phyloP scores from a whole-genome alignment of 1,284 basidiomycete species.

The Fomitopsis pinicola region DNA sequence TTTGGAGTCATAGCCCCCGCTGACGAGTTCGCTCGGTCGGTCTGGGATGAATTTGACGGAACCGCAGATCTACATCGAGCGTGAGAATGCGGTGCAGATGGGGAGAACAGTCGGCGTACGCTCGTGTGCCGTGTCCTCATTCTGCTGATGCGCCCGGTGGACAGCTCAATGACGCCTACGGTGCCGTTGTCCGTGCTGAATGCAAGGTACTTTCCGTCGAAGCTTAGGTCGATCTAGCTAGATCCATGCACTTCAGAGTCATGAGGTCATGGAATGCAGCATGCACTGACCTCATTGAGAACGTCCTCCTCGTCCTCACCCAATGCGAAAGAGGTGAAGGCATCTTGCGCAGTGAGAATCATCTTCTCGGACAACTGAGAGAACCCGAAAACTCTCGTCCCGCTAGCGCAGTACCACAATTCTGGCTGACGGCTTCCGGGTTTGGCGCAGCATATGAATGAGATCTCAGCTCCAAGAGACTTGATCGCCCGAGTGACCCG shows the following conservation, averaged over 20 bases:
- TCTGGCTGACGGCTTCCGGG: constrained; percentile 33
- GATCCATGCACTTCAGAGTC: constrained; percentile 15
- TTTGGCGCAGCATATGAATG: constrained; percentile 49
- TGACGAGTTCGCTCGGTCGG: constrained; percentile 65
- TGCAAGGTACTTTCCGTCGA: constrained; percentile 52
- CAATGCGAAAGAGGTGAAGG: constrained; percentile 37
- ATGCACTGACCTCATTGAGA: constrained; percentile 56
- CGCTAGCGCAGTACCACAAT: constrained; percentile 60
- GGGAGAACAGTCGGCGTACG: constrained; percentile 35
- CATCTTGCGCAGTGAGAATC: constrained; percentile 38
- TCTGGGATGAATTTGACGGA: constrained; percentile 65
- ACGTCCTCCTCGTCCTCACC: constrained; percentile 53
- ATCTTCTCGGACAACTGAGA: constrained; percentile 16
- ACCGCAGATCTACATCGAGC: constrained; percentile 53
- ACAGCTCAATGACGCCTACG: constrained; percentile 61
- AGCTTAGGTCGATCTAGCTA: constrained; percentile 58
- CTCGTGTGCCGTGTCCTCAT: constrained; percentile 64
- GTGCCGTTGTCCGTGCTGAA: constrained; percentile 66
- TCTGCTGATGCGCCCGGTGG: constrained; percentile 37
- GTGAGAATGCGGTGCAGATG: not conserved
- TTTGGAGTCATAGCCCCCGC: constrained; percentile 69
- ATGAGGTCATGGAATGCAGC: not conserved
- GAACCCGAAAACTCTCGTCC: constrained; percentile 41
- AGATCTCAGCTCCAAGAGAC: constrained; percentile 52
- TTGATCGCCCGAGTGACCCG: constrained; percentile 64